Percentiles rank a stretch among this genome's conserved stretches.
phyloP scores from a whole-genome alignment of 495 filamentous ascomycete genomes.

The Xylaria palmicola region DNA sequence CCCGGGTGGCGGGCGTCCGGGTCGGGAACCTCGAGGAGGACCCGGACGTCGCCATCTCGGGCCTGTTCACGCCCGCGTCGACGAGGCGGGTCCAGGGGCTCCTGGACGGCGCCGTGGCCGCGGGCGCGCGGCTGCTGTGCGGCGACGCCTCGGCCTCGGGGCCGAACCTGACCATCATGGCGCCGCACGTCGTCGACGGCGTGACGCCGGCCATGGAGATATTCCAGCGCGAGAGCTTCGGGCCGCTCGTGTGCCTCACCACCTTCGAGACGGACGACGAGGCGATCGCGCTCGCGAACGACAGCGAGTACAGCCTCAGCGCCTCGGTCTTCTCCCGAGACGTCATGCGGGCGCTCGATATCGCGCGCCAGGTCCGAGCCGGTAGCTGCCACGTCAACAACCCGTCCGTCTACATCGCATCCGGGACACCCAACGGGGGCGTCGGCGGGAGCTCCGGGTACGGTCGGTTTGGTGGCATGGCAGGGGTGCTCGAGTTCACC shows the following conservation, averaged over 20 bases:
- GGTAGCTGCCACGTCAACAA: constrained; percentile 38
- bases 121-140: constrained; percentile 31
- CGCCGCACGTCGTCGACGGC: constrained; percentile 31
- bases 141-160: constrained; percentile 27
- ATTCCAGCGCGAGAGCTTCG: constrained; percentile 34
- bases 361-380: constrained; percentile 29
- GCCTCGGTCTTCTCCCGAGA: constrained; percentile 35
- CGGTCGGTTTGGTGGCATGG: constrained; percentile 37
- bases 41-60: constrained; percentile 44
- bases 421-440: constrained; percentile 35
- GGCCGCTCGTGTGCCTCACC: constrained; percentile 31
- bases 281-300: constrained; percentile 32
- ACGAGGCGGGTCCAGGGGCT: constrained; percentile 57
- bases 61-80: constrained; percentile 52
- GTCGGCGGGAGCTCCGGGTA: constrained; percentile 37
- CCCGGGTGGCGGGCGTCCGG: constrained; percentile 22
- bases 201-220: constrained; percentile 33
- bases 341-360: constrained; percentile 30
- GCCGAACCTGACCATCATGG: constrained; percentile 29
- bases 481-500: constrained; percentile 32
- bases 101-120: constrained; percentile 52
- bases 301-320: constrained; percentile 35
- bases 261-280: constrained; percentile 33
- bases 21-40: constrained; percentile 38
- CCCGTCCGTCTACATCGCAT: constrained; percentile 36